Conservation (phyloP, 2,329 filamentous ascomycete genomes). For the Hypocreales sp. region DNA sequence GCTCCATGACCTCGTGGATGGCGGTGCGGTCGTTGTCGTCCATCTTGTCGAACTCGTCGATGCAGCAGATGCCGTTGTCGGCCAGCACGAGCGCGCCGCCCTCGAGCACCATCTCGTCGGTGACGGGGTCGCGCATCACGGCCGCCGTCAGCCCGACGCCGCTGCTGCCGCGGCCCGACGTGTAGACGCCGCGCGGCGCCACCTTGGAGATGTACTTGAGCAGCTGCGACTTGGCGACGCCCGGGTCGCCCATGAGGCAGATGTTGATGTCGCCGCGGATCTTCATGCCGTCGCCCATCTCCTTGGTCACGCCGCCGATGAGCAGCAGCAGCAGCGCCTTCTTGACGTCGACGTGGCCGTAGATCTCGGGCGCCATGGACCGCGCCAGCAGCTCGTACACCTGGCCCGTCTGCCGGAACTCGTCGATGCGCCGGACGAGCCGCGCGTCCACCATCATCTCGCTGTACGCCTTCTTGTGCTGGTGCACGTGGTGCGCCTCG, state of each 20-base stretch:
- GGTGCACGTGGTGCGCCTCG: conserved; percentile 81
- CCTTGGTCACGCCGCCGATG: conserved; percentile 90
- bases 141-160: conserved; percentile 71
- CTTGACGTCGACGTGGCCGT: conserved; percentile 91
- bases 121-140: conserved; percentile 72
- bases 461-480: conserved; percentile 97
- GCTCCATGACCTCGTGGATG: conserved; percentile 81
- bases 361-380: conserved; percentile 96
- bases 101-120: conserved; percentile 72
- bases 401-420: conserved; percentile 71
- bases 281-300: conserved; percentile 95
- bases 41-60: conserved; percentile 85
- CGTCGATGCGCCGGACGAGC: conserved; percentile 70
- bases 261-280: conserved; percentile 99
- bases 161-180: conserved; percentile 65
- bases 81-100: conserved; percentile 66
- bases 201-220: conserved; percentile 98
- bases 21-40: conserved; percentile 70
- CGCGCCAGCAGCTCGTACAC: conserved; percentile 92
- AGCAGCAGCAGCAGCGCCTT: conserved; percentile 91
- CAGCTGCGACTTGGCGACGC: conserved; percentile 97
- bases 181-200: conserved; percentile 80
- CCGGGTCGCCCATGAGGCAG: conserved; percentile 96
- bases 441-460: conserved; percentile 72
- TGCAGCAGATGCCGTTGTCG: conserved; percentile 74